These are phyloP conservation scores for Bertia moriformis DNA, from an alignment of 2,329 filamentous ascomycete species.

Conservation along the genomic window DNA sequence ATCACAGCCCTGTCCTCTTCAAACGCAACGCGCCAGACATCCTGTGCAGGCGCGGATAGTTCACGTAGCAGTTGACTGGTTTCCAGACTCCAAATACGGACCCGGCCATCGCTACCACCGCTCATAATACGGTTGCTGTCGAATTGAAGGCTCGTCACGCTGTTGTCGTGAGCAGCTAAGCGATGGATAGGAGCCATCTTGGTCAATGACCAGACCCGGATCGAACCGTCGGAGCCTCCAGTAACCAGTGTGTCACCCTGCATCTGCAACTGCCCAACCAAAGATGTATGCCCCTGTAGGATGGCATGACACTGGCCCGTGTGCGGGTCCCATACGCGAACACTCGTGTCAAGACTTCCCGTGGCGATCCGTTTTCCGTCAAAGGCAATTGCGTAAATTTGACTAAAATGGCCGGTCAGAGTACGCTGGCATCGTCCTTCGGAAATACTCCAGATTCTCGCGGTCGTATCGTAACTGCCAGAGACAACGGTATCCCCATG, in stretches of 20 bases:
- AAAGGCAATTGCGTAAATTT: conserved; percentile 97
- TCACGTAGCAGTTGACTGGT: conserved; percentile 83
- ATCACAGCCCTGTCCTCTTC: conserved; percentile 97
- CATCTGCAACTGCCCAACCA: conserved; percentile 94
- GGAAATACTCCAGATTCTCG: conserved; percentile 94
- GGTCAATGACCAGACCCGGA: conserved; percentile 87
- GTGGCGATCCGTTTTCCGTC: conserved; percentile 88
- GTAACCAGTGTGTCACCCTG: conserved; percentile 88
- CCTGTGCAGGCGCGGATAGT: conserved; percentile 78
- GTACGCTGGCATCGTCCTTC: conserved; percentile 85
- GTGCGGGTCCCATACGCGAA: conserved; percentile 71
- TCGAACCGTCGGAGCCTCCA: conserved; percentile 87
- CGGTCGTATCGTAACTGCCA: conserved; percentile 93
- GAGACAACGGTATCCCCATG: conserved; percentile 96
- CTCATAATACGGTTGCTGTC: conserved; percentile 91
- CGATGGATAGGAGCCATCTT: conserved; percentile 86
- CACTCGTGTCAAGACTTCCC: conserved; percentile 88
- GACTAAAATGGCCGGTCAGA: conserved; percentile 86
- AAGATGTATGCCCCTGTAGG: conserved; percentile 87
- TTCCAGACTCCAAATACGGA: conserved; percentile 96
- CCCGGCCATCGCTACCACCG: conserved; percentile 88
- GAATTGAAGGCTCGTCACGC: conserved; percentile 92
- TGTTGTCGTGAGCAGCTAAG: conserved; percentile 92
- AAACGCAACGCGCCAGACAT: conserved; percentile 94
- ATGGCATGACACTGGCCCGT: conserved; percentile 67